Conservation (phyloP, 805 yeast genomes). For the Candida ortonii region DNA sequence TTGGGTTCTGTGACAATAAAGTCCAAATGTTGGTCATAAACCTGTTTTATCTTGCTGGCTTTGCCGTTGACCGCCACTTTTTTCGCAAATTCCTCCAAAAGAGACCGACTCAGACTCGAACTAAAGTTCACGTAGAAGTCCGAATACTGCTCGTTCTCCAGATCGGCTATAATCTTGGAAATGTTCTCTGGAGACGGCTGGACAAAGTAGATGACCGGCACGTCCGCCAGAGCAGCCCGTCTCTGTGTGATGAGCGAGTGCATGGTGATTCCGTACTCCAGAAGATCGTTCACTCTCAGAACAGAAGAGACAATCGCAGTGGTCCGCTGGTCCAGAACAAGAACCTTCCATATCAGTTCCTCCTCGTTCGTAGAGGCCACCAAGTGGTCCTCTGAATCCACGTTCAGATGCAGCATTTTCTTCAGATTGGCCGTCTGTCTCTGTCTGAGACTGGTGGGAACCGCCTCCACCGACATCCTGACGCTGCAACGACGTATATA, state of each 20-base stretch:
- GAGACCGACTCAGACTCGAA: slow-evolving; percentile 68
- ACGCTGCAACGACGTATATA: neutral
- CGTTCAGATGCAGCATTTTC: slow-evolving; percentile 82
- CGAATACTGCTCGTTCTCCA: slow-evolving; percentile 72
- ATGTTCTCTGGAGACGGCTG: slow-evolving; percentile 83
- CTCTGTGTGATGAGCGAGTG: slow-evolving; percentile 71
- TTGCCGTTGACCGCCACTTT: slow-evolving; percentile 72
- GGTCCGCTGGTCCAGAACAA: slow-evolving; percentile 76
- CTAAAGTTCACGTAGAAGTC: slow-evolving; percentile 83
- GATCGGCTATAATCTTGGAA: slow-evolving; percentile 63
- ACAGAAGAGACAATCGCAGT: slow-evolving; percentile 87
- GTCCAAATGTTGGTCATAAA: slow-evolving; percentile 90
- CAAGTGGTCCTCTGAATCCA: slow-evolving; percentile 61
- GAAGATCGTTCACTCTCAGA: slow-evolving; percentile 85
- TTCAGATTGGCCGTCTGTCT: slow-evolving; percentile 47
- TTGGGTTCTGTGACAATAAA: slow-evolving; percentile 92
- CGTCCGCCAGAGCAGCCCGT: slow-evolving; percentile 87
- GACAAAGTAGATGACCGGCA: slow-evolving; percentile 89
- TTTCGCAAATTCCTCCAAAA: slow-evolving; percentile 86
- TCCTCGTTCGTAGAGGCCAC: slow-evolving; percentile 52
- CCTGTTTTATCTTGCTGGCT: slow-evolving; percentile 74
- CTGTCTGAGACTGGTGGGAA: slow-evolving; percentile 25
- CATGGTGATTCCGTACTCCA: slow-evolving; percentile 88
- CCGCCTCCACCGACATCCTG: slow-evolving; percentile 18
- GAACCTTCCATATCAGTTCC: slow-evolving; percentile 85